phyloP scores from a whole-genome alignment of 768 basidiomycete species.

The Serendipita indica region DNA sequence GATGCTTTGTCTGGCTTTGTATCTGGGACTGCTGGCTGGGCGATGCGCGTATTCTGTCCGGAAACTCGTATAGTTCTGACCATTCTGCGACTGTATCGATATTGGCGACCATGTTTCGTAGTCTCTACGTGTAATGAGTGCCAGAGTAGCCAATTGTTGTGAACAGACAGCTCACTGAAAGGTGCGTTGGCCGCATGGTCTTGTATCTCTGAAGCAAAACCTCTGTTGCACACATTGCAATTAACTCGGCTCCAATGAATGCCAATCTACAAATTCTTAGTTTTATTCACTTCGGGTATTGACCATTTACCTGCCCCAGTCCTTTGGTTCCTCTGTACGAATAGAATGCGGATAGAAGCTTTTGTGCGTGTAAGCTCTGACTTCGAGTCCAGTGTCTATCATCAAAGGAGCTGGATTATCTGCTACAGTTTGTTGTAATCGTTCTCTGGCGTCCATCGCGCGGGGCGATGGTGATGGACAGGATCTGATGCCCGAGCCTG shows the following conservation, averaged over 20 bases:
- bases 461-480: background rate
- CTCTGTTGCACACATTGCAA: background rate
- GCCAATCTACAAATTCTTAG: background rate
- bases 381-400: background rate
- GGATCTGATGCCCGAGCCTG: background rate
- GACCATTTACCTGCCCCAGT: background rate
- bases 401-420: background rate
- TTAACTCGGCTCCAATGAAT: background rate
- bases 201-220: background rate
- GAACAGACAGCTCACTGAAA: background rate
- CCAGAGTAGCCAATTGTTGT: background rate
- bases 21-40: background rate
- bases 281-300: background rate
- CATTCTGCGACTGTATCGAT: background rate
- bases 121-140: background rate
- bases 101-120: background rate
- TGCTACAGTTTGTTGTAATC: background rate
- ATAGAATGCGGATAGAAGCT: background rate
- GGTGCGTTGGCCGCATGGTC: background rate
- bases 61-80: background rate
- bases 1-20: background rate
- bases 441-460: background rate
- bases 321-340: background rate
- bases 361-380: background rate
- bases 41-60: background rate